Conservation (phyloP, 441 rosid species). For the Kokia cookei region DNA sequence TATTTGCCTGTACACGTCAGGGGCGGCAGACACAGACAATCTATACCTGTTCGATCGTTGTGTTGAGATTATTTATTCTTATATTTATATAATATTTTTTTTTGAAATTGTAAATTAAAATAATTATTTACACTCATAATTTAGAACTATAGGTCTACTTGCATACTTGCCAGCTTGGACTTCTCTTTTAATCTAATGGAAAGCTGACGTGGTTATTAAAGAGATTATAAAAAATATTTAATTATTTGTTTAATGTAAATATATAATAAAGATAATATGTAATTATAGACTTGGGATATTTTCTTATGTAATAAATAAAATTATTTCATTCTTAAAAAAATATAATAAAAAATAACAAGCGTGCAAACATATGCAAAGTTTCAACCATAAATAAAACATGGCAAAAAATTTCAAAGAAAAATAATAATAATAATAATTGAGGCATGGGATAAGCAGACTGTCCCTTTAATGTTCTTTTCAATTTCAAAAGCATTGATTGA, state of each 20-base stretch:
- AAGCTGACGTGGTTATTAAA: not conserved
- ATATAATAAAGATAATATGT: no score
- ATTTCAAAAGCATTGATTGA: not conserved
- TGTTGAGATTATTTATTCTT: not conserved
- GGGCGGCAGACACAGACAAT: slow-evolving; percentile 33
- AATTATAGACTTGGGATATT: no score
- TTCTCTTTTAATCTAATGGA: not conserved
- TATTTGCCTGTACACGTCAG: slow-evolving; percentile 5
- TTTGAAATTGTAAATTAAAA: not conserved
- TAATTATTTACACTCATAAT: not conserved
- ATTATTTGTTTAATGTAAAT: no score
- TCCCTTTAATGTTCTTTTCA: not conserved
- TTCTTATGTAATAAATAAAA: no score
- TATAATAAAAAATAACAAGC: not conserved
- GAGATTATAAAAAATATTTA: not conserved
- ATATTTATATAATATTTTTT: not conserved
- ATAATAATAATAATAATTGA: not conserved
- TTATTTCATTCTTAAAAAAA: no score
- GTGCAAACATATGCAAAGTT: not conserved
- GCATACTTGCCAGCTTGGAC: not conserved
- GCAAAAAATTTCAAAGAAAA: not conserved
- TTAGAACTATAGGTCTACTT: not conserved
- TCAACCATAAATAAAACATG: not conserved
- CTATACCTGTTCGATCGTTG: no score
- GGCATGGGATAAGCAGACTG: not conserved